Conservation (phyloP, 176 grass and related monocot genomes). For the Chloris gayana region DNA sequence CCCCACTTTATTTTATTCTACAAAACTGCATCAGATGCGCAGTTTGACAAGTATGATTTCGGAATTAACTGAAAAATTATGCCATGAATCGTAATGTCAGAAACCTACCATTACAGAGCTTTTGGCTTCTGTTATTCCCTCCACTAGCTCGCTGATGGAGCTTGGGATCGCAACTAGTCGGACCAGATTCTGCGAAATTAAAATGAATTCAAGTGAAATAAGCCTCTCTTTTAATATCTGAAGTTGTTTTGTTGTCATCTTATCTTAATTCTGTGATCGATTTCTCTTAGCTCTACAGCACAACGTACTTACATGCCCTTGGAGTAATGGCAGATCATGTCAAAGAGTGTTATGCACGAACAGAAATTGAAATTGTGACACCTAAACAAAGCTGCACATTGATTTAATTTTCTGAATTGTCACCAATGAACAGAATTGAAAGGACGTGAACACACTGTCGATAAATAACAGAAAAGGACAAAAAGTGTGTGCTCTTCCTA, state of each 20-base stretch:
- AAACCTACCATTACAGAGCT: neutral
- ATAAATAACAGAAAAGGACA: neutral
- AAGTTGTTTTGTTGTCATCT: neutral
- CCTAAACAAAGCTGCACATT: neutral
- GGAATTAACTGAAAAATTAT: neutral
- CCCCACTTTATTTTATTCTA: neutral
- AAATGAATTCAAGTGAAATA: neutral
- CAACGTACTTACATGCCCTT: neutral
- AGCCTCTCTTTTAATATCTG: neutral
- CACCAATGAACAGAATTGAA: neutral
- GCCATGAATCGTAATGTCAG: neutral
- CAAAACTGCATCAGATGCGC: neutral
- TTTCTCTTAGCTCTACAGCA: neutral
- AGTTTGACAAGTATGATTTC: neutral
- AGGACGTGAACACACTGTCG: neutral
- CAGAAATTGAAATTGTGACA: neutral
- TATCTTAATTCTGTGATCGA: neutral
- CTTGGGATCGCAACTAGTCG: too few species aligned
- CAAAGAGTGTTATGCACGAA: neutral
- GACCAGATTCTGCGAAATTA: neutral
- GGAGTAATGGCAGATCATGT: neutral
- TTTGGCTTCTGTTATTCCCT: neutral
- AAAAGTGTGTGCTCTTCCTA: neutral
- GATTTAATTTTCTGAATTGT: neutral
- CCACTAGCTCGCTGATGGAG: neutral